Evolutionary conservation across 192 early-diverging fungal genomes (phyloP), one percentile per base, ranked within the genome.

Genomic region (Paraglomus occultum): DNA sequence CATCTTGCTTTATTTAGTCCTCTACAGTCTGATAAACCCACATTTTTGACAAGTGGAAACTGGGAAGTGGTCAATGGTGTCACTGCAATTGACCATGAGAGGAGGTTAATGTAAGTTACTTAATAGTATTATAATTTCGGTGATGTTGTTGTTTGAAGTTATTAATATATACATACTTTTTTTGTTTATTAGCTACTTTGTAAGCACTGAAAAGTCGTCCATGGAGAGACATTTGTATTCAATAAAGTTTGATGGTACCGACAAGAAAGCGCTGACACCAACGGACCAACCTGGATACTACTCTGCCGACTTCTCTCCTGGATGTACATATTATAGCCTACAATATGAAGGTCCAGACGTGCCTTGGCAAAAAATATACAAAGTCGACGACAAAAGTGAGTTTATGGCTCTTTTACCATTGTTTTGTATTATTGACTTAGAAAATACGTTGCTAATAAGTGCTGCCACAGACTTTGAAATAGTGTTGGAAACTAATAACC

Each of bases 261-360:
- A 71, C n/a, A 73, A 59, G 8, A 71, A 49, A n/a, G 63, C 79
- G 6, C n/a, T 80, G 51, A 77, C 79, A 10, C 74, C 80, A 64
- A 72, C 73, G 0, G 76, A 79, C 39, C 57, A 76, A 20, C 75
- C 71, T 23, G 92, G 87, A 4, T 90, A 80, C 64, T 97, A 94
- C 65, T 59, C 69, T 7, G 90, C 84, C 0, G 75, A 72, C 7
- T 94, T 97, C 73, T 95, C 94, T 9, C 82, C 88, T 0, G 81
- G 84, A 5, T 85, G 79, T 50, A 80, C 82, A 17, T 95, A 91
- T 74, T 93, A 92, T 63, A 60, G 85, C 54, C 76, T 97, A 14
- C 76, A 79, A n/a, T 95, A 96, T 63, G 71, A 79, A 20, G 96
- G 96, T 0, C 96, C 96, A 5, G 86, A 86, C 68, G 77, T 94